Percentiles rank a stretch among this genome's conserved stretches.
phyloP scores from a whole-genome alignment of 495 filamentous ascomycete species.

The Bombardia bombarda region DNA sequence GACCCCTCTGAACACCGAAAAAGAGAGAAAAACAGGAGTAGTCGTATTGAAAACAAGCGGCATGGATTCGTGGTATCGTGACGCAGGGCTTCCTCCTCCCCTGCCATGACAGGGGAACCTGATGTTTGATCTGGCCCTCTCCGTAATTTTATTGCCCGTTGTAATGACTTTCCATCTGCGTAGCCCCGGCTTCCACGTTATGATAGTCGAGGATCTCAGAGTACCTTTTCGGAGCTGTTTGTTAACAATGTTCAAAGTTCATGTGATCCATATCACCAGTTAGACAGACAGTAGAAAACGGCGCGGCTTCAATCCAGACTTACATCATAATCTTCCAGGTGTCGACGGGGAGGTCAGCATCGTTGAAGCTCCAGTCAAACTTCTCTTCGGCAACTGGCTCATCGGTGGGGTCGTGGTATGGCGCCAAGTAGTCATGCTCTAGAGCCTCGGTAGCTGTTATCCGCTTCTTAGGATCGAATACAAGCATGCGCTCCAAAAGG shows the following conservation, averaged over 20 bases:
- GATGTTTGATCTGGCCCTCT: not conserved
- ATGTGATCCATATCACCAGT: not conserved
- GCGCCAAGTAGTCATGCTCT: conserved; percentile 85
- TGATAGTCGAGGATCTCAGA: conserved; percentile 99
- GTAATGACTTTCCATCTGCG: conserved; percentile 26
- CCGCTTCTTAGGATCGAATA: conserved; percentile 91
- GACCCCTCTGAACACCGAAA: conserved; percentile 5
- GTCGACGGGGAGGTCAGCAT: conserved; percentile 93
- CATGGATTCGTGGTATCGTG: conserved; percentile 13
- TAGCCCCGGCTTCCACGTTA: conserved; percentile 64
- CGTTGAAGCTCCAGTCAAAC: conserved; percentile 99
- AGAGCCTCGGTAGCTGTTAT: conserved; percentile 78
- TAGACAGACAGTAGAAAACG: not conserved
- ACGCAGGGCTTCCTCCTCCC: conserved; percentile 7
- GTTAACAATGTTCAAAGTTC: not conserved
- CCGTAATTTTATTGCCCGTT: conserved; percentile 30
- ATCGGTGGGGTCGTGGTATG: conserved; percentile 95
- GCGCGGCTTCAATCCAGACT: conserved; percentile 12
- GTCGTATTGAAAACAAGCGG: conserved; percentile 7
- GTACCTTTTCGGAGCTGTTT: conserved; percentile 63
- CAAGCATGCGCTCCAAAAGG: conserved; percentile 91
- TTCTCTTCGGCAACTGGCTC: conserved; percentile 95
- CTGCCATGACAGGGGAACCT: not conserved
- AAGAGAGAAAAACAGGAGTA: conserved; percentile 1
- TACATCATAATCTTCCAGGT: conserved; percentile 99